Conservation (phyloP, 371 early-diverging fungal species). For the Syncephalastrum contaminatum region DNA sequence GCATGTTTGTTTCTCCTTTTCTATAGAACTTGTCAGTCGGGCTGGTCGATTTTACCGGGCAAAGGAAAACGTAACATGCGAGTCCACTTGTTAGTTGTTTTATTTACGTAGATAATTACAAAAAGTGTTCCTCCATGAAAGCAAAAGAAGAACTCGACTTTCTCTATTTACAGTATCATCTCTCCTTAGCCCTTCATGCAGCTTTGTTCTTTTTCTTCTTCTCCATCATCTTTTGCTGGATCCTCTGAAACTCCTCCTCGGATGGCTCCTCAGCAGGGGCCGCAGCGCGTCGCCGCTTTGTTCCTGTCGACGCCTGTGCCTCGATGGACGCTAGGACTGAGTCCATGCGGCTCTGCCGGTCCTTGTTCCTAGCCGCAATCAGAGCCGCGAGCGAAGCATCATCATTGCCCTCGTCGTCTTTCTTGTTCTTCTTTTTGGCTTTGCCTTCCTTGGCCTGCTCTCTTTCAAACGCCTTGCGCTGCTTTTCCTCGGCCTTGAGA, state of each 20-base stretch:
- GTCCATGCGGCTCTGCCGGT: slow-evolving; percentile 44
- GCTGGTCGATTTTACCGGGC: too few relatives aligned
- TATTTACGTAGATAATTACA: too few relatives aligned
- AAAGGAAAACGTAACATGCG: too few relatives aligned
- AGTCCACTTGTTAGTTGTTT: too few relatives aligned
- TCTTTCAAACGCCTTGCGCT: slow-evolving; percentile 48
- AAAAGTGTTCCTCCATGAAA: too few relatives aligned
- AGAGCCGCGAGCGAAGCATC: slow-evolving; percentile 53
- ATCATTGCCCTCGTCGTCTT: slow-evolving; percentile 15
- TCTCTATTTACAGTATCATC: too few relatives aligned
- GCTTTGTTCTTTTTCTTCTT: slow-evolving; percentile 32
- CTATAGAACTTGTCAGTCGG: too few relatives aligned
- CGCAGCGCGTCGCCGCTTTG: slow-evolving; percentile 16
- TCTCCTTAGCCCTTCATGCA: too few relatives aligned
- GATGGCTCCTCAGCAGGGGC: slow-evolving; percentile 34
- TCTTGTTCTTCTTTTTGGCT: slow-evolving; percentile 28
- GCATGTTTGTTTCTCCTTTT: too few relatives aligned
- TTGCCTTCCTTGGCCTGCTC: slow-evolving; percentile 43
- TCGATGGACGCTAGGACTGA: slow-evolving; percentile 49
- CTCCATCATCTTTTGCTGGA: slow-evolving; percentile 50
- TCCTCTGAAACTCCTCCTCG: slow-evolving; percentile 64
- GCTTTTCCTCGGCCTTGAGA: slow-evolving; percentile 49
- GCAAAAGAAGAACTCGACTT: too few relatives aligned
- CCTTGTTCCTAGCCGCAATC: slow-evolving; percentile 38
- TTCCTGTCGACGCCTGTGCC: slow-evolving; percentile 13